These are phyloP conservation scores for Rhynchosporium agropyri DNA, from an alignment of 2,329 filamentous ascomycete species.

Conservation along the genomic window DNA sequence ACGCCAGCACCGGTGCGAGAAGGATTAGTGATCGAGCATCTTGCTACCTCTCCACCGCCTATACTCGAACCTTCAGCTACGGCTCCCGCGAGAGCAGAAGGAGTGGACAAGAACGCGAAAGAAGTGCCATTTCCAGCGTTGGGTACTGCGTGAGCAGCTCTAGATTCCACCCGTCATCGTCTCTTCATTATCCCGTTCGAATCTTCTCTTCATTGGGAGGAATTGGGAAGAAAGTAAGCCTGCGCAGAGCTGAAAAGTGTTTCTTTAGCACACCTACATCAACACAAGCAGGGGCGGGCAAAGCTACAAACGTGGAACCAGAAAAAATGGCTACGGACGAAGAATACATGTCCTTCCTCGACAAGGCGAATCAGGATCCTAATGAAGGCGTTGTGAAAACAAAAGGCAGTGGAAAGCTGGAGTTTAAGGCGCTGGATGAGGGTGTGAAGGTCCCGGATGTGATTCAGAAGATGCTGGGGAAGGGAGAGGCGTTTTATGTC, in stretches of 20 bases:
- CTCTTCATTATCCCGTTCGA: neutral
- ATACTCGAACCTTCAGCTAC: slow-evolving; percentile 9
- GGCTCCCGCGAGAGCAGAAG: neutral
- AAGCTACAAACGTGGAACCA: slow-evolving; percentile 15
- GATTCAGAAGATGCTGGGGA: slow-evolving; percentile 50
- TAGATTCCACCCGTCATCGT: neutral
- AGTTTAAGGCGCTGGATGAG: slow-evolving; percentile 56
- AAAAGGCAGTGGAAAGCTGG: slow-evolving; percentile 40
- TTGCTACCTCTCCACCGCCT: slow-evolving; percentile 26
- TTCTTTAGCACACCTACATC: slow-evolving; percentile 23
- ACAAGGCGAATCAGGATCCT: slow-evolving; percentile 83
- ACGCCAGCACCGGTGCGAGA: slow-evolving; percentile 20
- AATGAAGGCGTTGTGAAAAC: slow-evolving; percentile 56
- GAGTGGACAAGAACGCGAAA: neutral
- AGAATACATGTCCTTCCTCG: slow-evolving; percentile 80
- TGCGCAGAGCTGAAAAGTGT: slow-evolving; percentile 19
- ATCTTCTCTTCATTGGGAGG: neutral
- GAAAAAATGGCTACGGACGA: slow-evolving; percentile 71
- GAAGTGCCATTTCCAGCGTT: neutral
- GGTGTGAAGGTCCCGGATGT: slow-evolving; percentile 62
- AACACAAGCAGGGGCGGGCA: neutral
- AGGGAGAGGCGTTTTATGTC: slow-evolving; percentile 66
- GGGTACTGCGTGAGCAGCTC: slow-evolving; percentile 26
- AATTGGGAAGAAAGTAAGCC: neutral
- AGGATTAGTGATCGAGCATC: slow-evolving; percentile 30